Evolutionary conservation across 2,329 filamentous ascomycete species (phyloP), one percentile per base, ranked within the genome.

Genomic region (Hypoxylon rubiginosum): DNA sequence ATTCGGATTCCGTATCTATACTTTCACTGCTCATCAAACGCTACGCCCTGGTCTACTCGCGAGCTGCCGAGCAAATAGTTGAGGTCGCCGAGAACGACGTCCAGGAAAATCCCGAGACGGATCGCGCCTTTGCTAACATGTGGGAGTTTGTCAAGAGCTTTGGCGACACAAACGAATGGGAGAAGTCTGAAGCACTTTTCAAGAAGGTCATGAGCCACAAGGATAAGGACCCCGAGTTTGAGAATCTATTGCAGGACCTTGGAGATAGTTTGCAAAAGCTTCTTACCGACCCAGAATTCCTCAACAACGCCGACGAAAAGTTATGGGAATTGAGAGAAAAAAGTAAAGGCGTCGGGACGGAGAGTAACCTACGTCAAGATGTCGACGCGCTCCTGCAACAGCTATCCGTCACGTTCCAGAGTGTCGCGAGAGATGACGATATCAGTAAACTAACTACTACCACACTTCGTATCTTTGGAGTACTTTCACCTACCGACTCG

Each of bases 271-370:
- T 97, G 4, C 91, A 97, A 74, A 90, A 91, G 67, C 90, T 97
- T 77, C 82, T 98, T 45, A 96, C 90, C 0, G 92, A 97, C 67
- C 94, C 95, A 0, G 86, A 90, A 3, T 97, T 97, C 79, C 92
- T 97, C 73, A 91, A 94, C 50, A 85, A 92, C 41, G 89, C 89
- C 0, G 88, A 91, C 24, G 78, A 84, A 52, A 83, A 84, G 9
- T 79, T 90, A 39, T 78, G 83, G 13, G 79, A 84, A 2, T 70
- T 90, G 5, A 82, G 86, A 30, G 78, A 80, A 10, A 85, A 86
- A 73, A 84, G 85, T 4, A 86, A 90, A 66, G 88, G 91, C 66
- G 84, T 93, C 1, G 87, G 89, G 1, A 85, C 84, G 0, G 88
- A 91, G 45, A 91, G 91, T 1, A 87, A 86, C 4, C 82, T 97